Evolutionary conservation across 805 yeast species (phyloP).

Genomic region (Barnettozyma sucrosica): DNA sequence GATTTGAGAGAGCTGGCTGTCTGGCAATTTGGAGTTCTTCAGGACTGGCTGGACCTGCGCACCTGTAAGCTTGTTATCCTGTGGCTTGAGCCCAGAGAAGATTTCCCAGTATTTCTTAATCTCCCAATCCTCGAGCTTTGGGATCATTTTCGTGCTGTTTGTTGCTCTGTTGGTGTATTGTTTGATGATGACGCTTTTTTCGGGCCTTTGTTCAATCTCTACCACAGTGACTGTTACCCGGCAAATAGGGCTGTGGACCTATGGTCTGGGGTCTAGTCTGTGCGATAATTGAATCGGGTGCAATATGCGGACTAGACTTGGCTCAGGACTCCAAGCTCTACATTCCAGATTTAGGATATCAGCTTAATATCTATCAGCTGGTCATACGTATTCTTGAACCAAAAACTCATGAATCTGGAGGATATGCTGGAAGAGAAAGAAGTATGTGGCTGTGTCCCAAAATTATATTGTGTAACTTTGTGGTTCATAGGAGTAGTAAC

Average conservation of each 20-base stretch:
- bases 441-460: too few species aligned
- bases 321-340: too few species aligned
- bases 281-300: too few species aligned
- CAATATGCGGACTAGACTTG: too few species aligned
- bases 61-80: constrained; percentile 71
- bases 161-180: neutral
- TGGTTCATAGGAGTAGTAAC: too few species aligned
- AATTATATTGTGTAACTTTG: too few species aligned
- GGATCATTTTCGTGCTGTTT: constrained; percentile 26
- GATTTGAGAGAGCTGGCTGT: constrained; percentile 68
- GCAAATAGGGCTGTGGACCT: neutral
- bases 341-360: too few species aligned
- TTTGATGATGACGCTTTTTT: neutral
- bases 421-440: too few species aligned
- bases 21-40: constrained; percentile 80
- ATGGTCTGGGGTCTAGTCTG: neutral
- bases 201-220: neutral
- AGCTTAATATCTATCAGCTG: too few species aligned
- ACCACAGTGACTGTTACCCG: too few species aligned
- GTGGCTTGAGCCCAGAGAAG: constrained; percentile 84
- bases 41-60: constrained; percentile 81
- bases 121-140: constrained; percentile 89
- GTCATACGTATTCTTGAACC: too few species aligned
- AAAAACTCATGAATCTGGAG: too few species aligned
- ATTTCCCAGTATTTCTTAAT: constrained; percentile 98